Evolutionary conservation across 1,284 basidiomycete genomes (phyloP).

Genomic region (Marasmius tenuissimus): DNA sequence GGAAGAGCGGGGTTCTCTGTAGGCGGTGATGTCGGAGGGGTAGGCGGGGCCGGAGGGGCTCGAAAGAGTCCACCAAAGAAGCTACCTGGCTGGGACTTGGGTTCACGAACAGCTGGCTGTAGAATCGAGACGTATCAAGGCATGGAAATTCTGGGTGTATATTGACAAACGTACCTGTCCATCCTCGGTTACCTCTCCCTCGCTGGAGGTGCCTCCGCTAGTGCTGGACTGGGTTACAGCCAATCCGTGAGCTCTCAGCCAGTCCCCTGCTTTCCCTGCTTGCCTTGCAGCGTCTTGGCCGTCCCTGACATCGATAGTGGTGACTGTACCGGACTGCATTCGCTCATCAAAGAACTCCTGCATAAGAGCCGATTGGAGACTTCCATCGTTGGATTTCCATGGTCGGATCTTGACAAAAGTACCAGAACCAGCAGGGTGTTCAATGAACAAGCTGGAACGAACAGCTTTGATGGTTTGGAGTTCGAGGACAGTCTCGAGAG

Average conservation of each 20-base stretch:
- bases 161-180: neutral
- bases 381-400: slow-evolving; percentile 24
- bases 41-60: neutral
- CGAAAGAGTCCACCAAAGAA: neutral
- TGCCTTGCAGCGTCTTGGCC: slow-evolving; percentile 14
- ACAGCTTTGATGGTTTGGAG: slow-evolving; percentile 24
- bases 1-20: neutral
- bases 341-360: slow-evolving; percentile 23
- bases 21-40: neutral
- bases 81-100: neutral
- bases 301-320: slow-evolving; percentile 25
- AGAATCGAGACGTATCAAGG: too few relatives aligned
- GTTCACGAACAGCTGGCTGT: neutral
- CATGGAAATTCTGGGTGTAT: neutral
- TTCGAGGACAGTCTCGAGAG: slow-evolving; percentile 25
- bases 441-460: slow-evolving; percentile 20
- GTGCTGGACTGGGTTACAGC: neutral
- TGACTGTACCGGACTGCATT: slow-evolving; percentile 18
- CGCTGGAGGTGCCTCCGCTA: neutral
- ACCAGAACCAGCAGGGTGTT: slow-evolving; percentile 24
- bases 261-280: slow-evolving; percentile 16
- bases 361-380: slow-evolving; percentile 25
- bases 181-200: neutral
- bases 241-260: slow-evolving; percentile 9
- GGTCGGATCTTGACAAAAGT: slow-evolving; percentile 22